Percentiles rank a stretch among this genome's conserved stretches.
These are phyloP conservation scores for Suillus placidus DNA, from an alignment of 768 basidiomycete species.

Conservation along the genomic window DNA sequence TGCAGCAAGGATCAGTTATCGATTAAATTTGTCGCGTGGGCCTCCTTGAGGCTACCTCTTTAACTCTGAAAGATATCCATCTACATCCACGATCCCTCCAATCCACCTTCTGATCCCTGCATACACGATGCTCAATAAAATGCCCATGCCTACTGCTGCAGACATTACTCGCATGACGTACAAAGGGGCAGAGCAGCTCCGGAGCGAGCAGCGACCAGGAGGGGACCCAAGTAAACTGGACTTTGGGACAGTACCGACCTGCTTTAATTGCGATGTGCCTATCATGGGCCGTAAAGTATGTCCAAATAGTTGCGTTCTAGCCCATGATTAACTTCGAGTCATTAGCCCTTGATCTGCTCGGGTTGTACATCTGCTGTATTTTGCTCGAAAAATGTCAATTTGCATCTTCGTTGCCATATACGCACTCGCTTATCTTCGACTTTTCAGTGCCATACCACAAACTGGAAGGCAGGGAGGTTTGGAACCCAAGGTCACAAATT, in stretches of 20 bases:
- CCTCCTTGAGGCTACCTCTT: neutral
- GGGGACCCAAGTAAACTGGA: constrained; percentile 34
- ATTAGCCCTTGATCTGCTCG: constrained; percentile 31
- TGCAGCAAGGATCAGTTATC: neutral
- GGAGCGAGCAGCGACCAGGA: constrained; percentile 27
- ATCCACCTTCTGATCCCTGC: neutral
- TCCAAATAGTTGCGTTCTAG: neutral
- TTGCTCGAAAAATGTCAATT: constrained; percentile 31
- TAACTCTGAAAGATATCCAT: neutral
- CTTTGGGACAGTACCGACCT: constrained; percentile 25
- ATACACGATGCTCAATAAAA: constrained; percentile 22
- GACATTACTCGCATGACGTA: constrained; percentile 34
- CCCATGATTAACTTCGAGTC: neutral
- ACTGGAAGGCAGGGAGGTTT: constrained; percentile 37
- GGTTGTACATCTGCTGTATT: constrained; percentile 34
- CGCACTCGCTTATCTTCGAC: constrained; percentile 5
- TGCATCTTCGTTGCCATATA: neutral
- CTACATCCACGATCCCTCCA: neutral
- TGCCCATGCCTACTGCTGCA: constrained; percentile 25
- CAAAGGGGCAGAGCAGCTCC: constrained; percentile 31
- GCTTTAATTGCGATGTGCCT: constrained; percentile 24
- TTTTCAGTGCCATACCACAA: constrained; percentile 36
- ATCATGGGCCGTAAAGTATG: constrained; percentile 26
- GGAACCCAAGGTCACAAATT: constrained; percentile 35
- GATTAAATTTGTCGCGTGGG: neutral